Evolutionary conservation across 352 stramenopile species (phyloP), one percentile per base, ranked within the genome.

Genomic region (Phytophthora agathidicida): DNA sequence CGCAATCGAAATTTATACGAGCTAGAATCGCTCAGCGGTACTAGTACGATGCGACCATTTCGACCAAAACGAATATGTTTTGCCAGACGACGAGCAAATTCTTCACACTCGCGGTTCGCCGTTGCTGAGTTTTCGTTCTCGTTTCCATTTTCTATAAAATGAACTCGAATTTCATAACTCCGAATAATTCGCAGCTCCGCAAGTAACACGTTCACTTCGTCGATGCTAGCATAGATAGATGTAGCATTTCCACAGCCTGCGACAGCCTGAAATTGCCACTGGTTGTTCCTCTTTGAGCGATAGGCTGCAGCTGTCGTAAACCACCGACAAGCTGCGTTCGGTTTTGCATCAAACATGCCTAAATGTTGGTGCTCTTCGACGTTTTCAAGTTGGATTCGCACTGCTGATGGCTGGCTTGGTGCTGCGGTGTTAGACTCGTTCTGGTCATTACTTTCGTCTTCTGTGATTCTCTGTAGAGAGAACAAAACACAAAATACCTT

Each of bases 31-130:
- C n/a, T n/a, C 0, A 72, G 32, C 5, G 75, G 63, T 7, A 70
- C 39, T 8, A 82, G 39, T 10, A 72, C 56, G 23, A 90, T 80
- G 7, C 73, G 68, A 1, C 77, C 80, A 68, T 88, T 90, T 19
- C 75, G 60, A 27, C 80, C 76, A 33, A 90, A 90, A 2, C 71
- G 66, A 60, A 90, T 83, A n/a, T 81, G 87, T 19, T 78, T 75
- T 5, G 80, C 71, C 26, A 90, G 76, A 0, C 48, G 61, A 17
- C 30, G 48, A 13, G 70, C 77, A 51, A 85, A 87, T 17, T 80
- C 66, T 45, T 69, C 61, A 31, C 66, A 74, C 11, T 76, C 75
- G 3, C 41, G 16, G 17, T 7, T 24, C 8, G 45, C 44, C 11
- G 17, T 14, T 46, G n/a, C 10, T 27, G 10, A 6, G 5, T 19